Conservation (phyloP, 306 rosid genomes). For the Prunus padus region DNA sequence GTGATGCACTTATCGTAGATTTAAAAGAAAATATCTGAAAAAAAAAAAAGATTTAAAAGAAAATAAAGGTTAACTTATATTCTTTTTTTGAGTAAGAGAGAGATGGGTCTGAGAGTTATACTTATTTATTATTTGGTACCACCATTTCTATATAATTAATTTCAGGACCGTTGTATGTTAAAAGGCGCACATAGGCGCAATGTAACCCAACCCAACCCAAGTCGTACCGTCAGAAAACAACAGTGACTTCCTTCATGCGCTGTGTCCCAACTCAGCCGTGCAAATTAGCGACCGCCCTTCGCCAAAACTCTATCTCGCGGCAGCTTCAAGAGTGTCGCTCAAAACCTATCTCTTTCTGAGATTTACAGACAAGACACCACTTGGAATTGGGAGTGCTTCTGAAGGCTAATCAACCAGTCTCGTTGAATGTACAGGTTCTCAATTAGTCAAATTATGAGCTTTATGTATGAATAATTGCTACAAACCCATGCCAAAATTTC, state of each 20-base stretch:
- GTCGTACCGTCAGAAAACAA: not conserved
- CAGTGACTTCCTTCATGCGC: not conserved
- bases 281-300: slow-evolving; percentile 18
- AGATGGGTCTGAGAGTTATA: no score
- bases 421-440: slow-evolving; percentile 44
- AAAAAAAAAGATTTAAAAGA: no score
- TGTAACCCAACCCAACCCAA: not conserved
- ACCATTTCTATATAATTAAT: not conserved
- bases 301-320: slow-evolving; percentile 18
- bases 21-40: no score
- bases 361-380: not conserved
- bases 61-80: no score
- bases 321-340: slow-evolving; percentile 16
- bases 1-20: no score
- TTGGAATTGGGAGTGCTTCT: slow-evolving; percentile 23
- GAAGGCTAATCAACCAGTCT: slow-evolving; percentile 47
- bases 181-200: not conserved
- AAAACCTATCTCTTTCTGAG: slow-evolving; percentile 29
- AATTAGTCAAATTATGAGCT: slow-evolving; percentile 21
- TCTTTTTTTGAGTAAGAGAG: no score
- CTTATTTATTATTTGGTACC: not conserved
- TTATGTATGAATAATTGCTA: slow-evolving; percentile 13
- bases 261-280: slow-evolving; percentile 11
- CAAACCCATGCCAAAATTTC: slow-evolving; percentile 33
- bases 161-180: not conserved